Base-by-base conservation (phyloP, 805 yeast genomes). In the Candida insectalens region DNA sequence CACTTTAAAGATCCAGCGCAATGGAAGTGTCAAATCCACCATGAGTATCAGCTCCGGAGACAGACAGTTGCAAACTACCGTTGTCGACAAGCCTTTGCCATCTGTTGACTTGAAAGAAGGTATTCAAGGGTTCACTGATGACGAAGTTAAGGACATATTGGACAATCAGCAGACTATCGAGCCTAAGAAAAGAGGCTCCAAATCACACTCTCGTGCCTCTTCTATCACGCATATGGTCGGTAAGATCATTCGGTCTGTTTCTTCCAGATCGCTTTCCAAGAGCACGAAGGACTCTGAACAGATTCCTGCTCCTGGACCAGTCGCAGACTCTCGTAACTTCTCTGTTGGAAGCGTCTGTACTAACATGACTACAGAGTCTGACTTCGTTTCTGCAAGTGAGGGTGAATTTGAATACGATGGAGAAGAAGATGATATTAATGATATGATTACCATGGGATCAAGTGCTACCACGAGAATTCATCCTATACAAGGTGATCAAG, bases 361-460 rank as follows among this genome's bases (percentile, higher is more conserved):
- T 19, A 50, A 53, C 7, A 45, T 57, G 6, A 33, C 41, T 19
- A 46, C 45, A 6, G 60, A 53, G 16, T 47, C 54, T 3, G 59
- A 51, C 20, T 55, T 55, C 40, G 49, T 53, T 23, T 53, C 60
- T 17, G 60, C 59, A 16, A 49, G 43, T 25, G 57, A 52, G 32
- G 55, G 51, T 13, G 43, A 36, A 13, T 8, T 21, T 12, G 41
- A 40, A 20, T 39, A 39, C 7, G 32, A 34, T 7, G 37, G 36
- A 23, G 28, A 27, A 6, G 19, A 23, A 4, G 27, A 29, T 7
- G 26, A 19, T 14, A 15, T 8, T 25, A 20, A 28, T 15, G 20
- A 15, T 22, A 17, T 9, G 8, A 19, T 9, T 27, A 7, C 22
- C 26, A 13, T 20, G 12, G 16, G 8, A 9, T 17, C 23, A 5